A percentile compares a stretch with the other conserved stretches of the same genome.
These are phyloP conservation scores for Stygiomarasmius scandens DNA, from an alignment of 1,284 basidiomycete species.

Conservation along the genomic window DNA sequence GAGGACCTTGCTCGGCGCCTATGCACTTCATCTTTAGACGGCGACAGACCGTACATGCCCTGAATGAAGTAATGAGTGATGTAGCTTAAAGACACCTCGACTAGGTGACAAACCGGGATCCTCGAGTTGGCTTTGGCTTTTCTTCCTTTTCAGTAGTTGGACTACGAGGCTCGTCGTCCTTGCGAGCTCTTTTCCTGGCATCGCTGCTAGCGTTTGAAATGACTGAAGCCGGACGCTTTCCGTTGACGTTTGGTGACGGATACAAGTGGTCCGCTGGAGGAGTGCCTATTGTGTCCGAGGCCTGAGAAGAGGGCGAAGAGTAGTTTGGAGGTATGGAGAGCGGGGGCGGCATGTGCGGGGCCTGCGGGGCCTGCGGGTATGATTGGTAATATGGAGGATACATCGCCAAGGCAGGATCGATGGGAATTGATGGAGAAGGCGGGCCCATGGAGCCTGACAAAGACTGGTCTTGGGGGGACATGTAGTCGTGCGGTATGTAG, in stretches of 20 bases:
- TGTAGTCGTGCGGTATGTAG: constrained; percentile 22
- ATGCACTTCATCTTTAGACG: constrained; percentile 99
- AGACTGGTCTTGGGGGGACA: constrained; percentile 39
- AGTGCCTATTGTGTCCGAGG: constrained; percentile 72
- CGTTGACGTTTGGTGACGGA: constrained; percentile 53
- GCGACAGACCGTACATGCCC: constrained; percentile 93
- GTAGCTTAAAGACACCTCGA: constrained; percentile 1
- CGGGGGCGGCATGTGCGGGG: constrained; percentile 44
- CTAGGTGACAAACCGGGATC: constrained; percentile 66
- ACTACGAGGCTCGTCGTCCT: constrained; percentile 60
- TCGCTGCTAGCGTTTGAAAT: constrained; percentile 44
- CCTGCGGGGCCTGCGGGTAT: constrained; percentile 41
- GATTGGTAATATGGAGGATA: constrained; percentile 59
- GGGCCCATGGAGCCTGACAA: constrained; percentile 51
- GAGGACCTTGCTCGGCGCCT: constrained; percentile 88
- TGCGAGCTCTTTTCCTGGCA: constrained; percentile 59
- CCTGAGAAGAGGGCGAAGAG: constrained; percentile 73
- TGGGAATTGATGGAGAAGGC: constrained; percentile 59
- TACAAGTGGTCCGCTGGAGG: constrained; percentile 66
- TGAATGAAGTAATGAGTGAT: constrained; percentile 31
- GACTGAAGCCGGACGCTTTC: constrained; percentile 66
- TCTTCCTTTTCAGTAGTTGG: constrained; percentile 65
- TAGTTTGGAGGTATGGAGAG: constrained; percentile 48
- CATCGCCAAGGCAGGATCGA: constrained; percentile 67
- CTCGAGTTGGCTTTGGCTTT: constrained; percentile 85